phyloP scores from a whole-genome alignment of 2,329 filamentous ascomycete genomes.

The Bipolaris cookei region DNA sequence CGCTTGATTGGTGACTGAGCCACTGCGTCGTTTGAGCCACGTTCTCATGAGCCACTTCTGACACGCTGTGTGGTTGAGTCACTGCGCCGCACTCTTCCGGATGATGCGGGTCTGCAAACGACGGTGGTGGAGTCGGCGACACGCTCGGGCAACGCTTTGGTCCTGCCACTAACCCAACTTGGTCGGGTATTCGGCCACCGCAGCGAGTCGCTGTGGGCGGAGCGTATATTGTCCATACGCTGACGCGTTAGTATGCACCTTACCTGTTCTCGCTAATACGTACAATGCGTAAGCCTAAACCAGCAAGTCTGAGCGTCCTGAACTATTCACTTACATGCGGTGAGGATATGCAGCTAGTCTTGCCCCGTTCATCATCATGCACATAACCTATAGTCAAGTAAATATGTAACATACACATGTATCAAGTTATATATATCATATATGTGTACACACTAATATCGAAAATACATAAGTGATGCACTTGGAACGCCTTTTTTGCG shows the following conservation, averaged over 20 bases:
- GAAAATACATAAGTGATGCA: background rate
- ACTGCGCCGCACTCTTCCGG: slow-evolving; percentile 18
- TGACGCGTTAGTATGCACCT: background rate
- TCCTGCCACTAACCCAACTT: slow-evolving; percentile 1
- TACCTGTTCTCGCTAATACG: background rate
- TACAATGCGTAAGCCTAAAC: background rate
- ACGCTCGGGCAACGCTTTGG: background rate
- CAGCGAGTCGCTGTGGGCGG: background rate
- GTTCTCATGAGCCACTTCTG: slow-evolving; percentile 9
- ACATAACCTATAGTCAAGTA: background rate
- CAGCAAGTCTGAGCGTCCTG: too few species aligned
- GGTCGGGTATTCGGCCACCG: slow-evolving; percentile 2
- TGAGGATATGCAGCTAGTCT: background rate
- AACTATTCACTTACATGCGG: background rate
- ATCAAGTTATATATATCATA: background rate
- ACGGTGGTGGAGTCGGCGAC: background rate
- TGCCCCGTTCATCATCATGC: background rate
- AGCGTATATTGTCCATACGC: background rate
- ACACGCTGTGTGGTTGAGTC: slow-evolving; percentile 16
- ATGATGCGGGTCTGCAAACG: slow-evolving; percentile 4
- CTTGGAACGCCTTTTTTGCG: background rate
- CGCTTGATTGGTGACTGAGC: slow-evolving; percentile 16
- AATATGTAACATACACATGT: too few species aligned
- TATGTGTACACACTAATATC: background rate
- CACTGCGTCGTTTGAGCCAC: slow-evolving; percentile 14